Base-by-base conservation (phyloP, 2,329 filamentous ascomycete genomes). In the Ceratocystiopsis brevicomis region DNA sequence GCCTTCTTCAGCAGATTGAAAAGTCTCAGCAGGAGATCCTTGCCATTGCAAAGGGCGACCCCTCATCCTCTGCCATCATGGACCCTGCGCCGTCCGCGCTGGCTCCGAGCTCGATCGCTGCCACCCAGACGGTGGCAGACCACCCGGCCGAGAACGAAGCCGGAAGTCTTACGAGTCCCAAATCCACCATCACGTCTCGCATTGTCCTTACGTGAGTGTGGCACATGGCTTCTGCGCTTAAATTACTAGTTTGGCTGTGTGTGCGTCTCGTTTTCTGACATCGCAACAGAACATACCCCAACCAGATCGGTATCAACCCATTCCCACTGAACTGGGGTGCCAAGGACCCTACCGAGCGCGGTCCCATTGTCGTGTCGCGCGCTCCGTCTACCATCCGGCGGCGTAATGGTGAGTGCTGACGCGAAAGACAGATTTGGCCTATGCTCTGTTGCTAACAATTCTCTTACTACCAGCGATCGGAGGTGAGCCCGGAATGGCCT, bases 231-330 rank as follows among this genome's bases (percentile, higher is more conserved):
- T 30, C 25, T 30, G 25, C 8, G 10, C 8, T 30, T 2, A 6
- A 21, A 21, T 21, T n/a, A n/a, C n/a, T n/a, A n/a, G 6, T 6
- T 21, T 21, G 19, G 19, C 19, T 21, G 25, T 30, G 5, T 11
- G 2, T 30, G 25, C 25, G 8, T 11, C 25, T 30, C 25, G 6
- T 11, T 30, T 2, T 9, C 25, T 30, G 10, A 30, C 25, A 30
- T 9, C 25, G 25, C 25, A 10, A 30, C 15, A 75, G 71, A 41
- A 94, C 87, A 6, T 95, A 96, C 60, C 88, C 88, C 25, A 86
- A 85, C 53, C 88, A 95, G 62, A 85, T 83, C 51, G 88, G 88
- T 49, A 88, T 96, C 60, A 83, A 93, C 50, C 87, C 88, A n/a
- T 65, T 95, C 42, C 74, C 77, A 18, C 76, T 96, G 68, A 71